Evolutionary conservation across 1,284 basidiomycete genomes (phyloP).

Genomic region (Marasmius oreades): DNA sequence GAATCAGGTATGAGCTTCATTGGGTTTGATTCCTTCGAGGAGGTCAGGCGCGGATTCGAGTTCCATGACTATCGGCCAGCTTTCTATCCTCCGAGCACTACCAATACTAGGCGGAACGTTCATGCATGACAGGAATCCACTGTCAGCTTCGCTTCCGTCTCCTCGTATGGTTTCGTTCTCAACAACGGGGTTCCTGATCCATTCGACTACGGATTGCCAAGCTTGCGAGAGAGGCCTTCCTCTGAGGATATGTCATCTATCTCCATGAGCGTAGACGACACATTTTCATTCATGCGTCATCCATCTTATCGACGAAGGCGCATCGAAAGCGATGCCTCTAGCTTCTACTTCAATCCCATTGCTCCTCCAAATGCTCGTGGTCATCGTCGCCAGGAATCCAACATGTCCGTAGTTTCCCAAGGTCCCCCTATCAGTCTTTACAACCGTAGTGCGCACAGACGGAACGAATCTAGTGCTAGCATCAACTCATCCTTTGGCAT

Average conservation of each 20-base stretch:
- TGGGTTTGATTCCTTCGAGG: constrained; percentile 70
- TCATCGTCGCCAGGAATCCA: constrained; percentile 42
- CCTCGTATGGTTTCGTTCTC: constrained; percentile 72
- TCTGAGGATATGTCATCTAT: constrained; percentile 51
- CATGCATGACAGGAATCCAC: constrained; percentile 57
- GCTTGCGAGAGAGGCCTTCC: constrained; percentile 45
- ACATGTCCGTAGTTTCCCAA: constrained; percentile 44
- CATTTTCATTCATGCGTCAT: constrained; percentile 60
- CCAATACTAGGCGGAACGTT: constrained; percentile 15
- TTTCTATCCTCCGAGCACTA: constrained; percentile 49
- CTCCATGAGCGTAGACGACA: constrained; percentile 62
- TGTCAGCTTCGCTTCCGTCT: constrained; percentile 78
- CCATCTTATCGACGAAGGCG: constrained; percentile 42
- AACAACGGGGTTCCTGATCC: constrained; percentile 64
- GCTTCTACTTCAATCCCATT: constrained; percentile 63
- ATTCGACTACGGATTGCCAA: constrained; percentile 66
- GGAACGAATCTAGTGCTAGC: constrained; percentile 51
- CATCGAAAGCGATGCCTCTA: constrained; percentile 74
- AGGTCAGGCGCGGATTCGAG: constrained; percentile 71
- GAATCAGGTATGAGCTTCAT: constrained; percentile 61
- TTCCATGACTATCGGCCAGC: constrained; percentile 56
- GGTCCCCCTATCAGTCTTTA: constrained; percentile 70
- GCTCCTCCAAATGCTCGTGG: constrained; percentile 30
- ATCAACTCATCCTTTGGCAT: constrained; percentile 52
- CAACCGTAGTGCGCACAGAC: constrained; percentile 50